Evolutionary conservation across 1,284 basidiomycete species (phyloP).

Genomic region (Ustilago hordei): DNA sequence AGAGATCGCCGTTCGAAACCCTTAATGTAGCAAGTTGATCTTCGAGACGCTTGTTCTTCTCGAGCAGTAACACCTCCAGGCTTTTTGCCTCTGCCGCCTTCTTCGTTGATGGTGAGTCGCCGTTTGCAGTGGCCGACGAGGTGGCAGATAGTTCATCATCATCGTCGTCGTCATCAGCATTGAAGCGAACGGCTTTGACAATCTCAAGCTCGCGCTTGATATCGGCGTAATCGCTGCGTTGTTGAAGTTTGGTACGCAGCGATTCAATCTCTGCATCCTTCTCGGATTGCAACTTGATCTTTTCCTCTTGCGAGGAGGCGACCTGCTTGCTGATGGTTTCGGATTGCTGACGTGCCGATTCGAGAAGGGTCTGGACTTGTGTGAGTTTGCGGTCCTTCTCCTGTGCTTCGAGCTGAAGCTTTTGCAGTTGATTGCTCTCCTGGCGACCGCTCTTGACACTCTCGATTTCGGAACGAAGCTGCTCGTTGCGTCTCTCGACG

Average conservation of each 20-base stretch:
- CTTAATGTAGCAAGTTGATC: conserved; percentile 92
- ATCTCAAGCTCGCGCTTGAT: conserved; percentile 73
- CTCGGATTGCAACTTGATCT: conserved; percentile 76
- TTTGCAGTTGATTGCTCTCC: conserved; percentile 74
- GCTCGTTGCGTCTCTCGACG: conserved; percentile 92
- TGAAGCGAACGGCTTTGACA: conserved; percentile 62
- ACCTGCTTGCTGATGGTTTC: conserved; percentile 74
- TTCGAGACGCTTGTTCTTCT: conserved; percentile 92
- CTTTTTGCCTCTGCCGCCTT: conserved; percentile 75
- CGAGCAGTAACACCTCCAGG: conserved; percentile 87
- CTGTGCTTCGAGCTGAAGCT: conserved; percentile 75
- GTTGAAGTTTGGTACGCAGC: conserved; percentile 72
- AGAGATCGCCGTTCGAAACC: conserved; percentile 73
- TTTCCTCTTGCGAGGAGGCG: conserved; percentile 80
- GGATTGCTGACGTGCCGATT: conserved; percentile 28
- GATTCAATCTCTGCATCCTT: conserved; percentile 81
- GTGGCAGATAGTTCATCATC: conserved; percentile 62
- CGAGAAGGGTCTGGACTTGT: conserved; percentile 35
- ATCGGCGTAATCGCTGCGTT: conserved; percentile 79
- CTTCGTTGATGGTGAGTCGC: conserved; percentile 7
- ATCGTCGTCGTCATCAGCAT: conserved; percentile 72
- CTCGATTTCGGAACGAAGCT: conserved; percentile 92
- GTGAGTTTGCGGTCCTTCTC: conserved; percentile 43
- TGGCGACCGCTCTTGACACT: conserved; percentile 61
- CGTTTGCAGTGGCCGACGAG: not conserved